Conservation (phyloP, 2,329 filamentous ascomycete species). For the Trichoderma koningiopsis region DNA sequence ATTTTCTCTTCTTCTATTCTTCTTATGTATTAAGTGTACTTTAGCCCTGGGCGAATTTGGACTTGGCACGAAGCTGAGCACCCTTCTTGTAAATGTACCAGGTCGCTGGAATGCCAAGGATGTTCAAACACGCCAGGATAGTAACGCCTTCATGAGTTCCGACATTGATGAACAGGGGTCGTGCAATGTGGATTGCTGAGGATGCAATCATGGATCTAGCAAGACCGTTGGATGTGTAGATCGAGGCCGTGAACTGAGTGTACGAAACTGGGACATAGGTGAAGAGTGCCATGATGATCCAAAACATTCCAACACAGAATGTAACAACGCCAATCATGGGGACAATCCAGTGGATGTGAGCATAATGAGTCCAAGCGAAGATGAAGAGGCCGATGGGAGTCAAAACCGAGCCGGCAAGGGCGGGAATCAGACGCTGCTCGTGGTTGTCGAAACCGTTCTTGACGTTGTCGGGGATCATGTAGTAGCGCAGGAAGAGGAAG, state of each 20-base stretch:
- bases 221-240: background rate
- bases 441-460: background rate
- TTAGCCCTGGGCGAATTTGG: background rate
- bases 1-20: background rate
- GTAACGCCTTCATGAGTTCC: background rate
- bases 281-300: background rate
- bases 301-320: background rate
- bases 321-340: background rate
- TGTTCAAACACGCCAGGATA: background rate
- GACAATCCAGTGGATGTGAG: background rate
- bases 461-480: background rate
- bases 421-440: background rate
- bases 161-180: background rate
- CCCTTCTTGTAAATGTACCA: background rate
- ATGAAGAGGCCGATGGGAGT: background rate
- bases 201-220: background rate
- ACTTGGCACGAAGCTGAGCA: background rate
- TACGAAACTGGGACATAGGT: background rate
- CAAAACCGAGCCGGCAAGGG: background rate
- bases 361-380: background rate
- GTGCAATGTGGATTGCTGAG: background rate
- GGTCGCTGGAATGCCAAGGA: background rate
- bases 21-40: background rate
- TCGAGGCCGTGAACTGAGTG: background rate
- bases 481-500: background rate